phyloP scores from a whole-genome alignment of 2,329 filamentous ascomycete genomes.

The Cercospora sp. region DNA sequence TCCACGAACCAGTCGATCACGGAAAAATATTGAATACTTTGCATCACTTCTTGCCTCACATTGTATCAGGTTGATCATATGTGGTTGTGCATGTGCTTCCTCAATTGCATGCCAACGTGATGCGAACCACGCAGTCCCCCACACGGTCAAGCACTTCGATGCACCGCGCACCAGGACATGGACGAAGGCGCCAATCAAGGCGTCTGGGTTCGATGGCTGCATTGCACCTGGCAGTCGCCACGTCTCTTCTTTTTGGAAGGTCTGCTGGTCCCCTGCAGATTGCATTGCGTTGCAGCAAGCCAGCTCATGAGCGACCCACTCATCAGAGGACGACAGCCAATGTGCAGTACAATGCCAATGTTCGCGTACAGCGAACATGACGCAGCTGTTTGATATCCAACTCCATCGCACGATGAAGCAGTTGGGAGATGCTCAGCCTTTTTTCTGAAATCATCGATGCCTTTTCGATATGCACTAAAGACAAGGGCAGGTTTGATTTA shows the following conservation, averaged over 20 bases:
- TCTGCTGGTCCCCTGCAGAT: constrained; percentile 2
- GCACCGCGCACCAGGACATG: not conserved
- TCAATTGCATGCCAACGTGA: not conserved
- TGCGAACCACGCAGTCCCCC: not conserved
- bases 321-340: not conserved
- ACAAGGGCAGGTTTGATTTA: not conserved
- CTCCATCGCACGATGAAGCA: not conserved
- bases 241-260: not conserved
- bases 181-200: not conserved
- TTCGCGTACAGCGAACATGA: not conserved
- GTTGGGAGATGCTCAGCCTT: not conserved
- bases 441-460: not conserved
- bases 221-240: not conserved
- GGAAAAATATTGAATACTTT: not conserved
- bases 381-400: not conserved
- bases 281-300: not conserved
- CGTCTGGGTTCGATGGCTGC: not conserved
- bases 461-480: not conserved
- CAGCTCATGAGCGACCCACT: not conserved
- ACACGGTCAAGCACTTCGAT: not conserved
- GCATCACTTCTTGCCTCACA: not conserved
- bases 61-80: not conserved
- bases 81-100: constrained; percentile 5
- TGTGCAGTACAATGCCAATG: not conserved
- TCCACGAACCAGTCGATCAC: not conserved